Evolutionary conservation across 805 yeast species (phyloP), one percentile per base, ranked within the genome.

Genomic region (Candida insectalens): DNA sequence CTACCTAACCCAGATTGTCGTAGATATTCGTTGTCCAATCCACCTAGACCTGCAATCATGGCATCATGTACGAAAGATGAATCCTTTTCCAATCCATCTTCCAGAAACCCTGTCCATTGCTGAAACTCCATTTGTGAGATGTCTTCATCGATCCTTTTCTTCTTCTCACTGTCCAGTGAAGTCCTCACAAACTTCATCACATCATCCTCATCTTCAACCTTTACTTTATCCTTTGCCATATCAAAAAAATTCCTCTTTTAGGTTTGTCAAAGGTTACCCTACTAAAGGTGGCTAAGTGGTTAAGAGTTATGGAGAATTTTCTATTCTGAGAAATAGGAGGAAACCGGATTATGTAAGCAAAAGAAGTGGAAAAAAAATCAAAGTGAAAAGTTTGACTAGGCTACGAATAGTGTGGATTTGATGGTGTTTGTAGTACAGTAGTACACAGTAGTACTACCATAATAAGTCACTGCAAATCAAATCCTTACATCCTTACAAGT

Each of bases 141-240:
- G 42, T 64, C 63, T 37, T 68, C 65, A 36, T 69, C 74, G 15
- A 42, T 44, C 27, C 63, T 45, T 39, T 59, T 60, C 23, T 41
- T 44, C 9, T 13, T 19, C 23, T 23, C 22, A 19, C 12, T 9
- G 2, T 15, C 33, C 8, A 21, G 15, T 6, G 27, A 12, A 9
- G 19, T 17, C 12, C 81, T 84, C 10, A 80, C 89, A 44, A 72
- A 71, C 36, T 71, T 67, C 72, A 81, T 65, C 13, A 82, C 87
- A 1, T 87, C 92, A 13, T 82, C 92, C 46, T 80, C 92, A 3
- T 80, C 92, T 10, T 72, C 74, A 37, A 8, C 17, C 27, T 14
- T 5, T 8, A 18, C 19, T 9, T 35, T 35, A 27, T 22, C 19
- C 29, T 34, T 22, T 7, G 23, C 23, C 23, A 21, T 21, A 21